These are phyloP conservation scores for Colletotrichum eremochloae DNA, from an alignment of 2,329 filamentous ascomycete genomes.

Conservation along the genomic window DNA sequence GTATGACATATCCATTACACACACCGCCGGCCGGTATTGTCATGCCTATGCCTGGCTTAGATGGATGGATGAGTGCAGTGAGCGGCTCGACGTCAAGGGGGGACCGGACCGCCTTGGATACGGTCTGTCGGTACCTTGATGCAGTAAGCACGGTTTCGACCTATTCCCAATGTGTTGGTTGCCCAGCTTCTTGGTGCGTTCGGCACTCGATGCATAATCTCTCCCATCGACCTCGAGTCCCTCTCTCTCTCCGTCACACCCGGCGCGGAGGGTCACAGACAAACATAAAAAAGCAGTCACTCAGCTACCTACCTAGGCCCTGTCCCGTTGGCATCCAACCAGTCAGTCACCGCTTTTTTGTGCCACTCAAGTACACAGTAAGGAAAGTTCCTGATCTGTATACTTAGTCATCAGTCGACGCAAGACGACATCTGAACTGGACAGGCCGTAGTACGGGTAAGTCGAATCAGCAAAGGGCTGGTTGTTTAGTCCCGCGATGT, in stretches of 20 bases:
- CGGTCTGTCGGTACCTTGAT: too few relatives aligned
- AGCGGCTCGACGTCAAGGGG: too few relatives aligned
- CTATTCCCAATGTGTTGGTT: not conserved
- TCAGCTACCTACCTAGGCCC: not conserved
- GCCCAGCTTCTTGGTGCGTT: not conserved
- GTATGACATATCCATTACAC: not conserved
- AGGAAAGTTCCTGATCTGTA: slow-evolving; percentile 30
- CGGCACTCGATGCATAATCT: not conserved
- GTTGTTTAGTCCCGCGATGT: not conserved
- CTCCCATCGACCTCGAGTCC: not conserved
- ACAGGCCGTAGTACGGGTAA: not conserved
- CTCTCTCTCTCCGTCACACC: not conserved
- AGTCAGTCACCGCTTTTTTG: slow-evolving; percentile 36
- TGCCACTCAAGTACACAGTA: not conserved
- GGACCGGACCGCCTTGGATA: too few relatives aligned
- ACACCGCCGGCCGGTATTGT: not conserved
- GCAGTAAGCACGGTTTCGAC: not conserved
- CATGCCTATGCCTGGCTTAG: not conserved
- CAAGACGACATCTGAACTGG: not conserved
- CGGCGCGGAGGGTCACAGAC: not conserved
- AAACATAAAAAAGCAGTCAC: not conserved
- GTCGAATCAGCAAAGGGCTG: not conserved
- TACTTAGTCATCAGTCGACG: not conserved
- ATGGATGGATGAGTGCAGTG: not conserved
- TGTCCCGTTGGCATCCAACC: slow-evolving; percentile 1